Evolutionary conservation across 192 early-diverging fungal genomes (phyloP).

Genomic region (Hyaloraphidium curvatum): DNA sequence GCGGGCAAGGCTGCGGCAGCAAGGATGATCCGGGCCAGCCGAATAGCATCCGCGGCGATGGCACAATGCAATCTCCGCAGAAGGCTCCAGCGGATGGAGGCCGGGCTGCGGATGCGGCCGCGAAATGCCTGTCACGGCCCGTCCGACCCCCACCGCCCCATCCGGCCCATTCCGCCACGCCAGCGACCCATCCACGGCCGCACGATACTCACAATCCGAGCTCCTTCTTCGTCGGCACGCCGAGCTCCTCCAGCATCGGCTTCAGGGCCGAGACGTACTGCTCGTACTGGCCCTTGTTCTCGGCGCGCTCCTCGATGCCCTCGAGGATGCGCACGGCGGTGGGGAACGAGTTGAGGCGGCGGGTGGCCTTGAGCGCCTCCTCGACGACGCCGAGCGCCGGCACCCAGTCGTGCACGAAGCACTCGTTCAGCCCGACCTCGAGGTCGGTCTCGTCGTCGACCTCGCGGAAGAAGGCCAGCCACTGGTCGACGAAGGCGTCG

Average conservation of each 20-base stretch:
- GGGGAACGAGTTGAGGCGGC: conserved; percentile 84
- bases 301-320: conserved; percentile 75
- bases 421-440: conserved; percentile 92
- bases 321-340: conserved; percentile 89
- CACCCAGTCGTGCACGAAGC: conserved; percentile 88
- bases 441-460: conserved; percentile 93
- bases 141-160: too few species aligned
- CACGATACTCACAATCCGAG: too few species aligned
- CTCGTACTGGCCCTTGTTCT: conserved; percentile 68
- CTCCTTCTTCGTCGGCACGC: conserved; percentile 73
- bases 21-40: too few species aligned
- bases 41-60: too few species aligned
- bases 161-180: too few species aligned
- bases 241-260: conserved; percentile 72
- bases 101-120: too few species aligned
- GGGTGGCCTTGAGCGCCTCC: conserved; percentile 35
- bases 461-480: conserved; percentile 62
- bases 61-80: too few species aligned
- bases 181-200: too few species aligned
- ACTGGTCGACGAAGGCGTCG: conserved; percentile 58
- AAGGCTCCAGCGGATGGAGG: too few species aligned
- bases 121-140: too few species aligned
- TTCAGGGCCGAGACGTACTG: conserved; percentile 75
- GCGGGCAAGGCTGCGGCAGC: too few species aligned
- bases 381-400: conserved; percentile 75